Percentiles rank a stretch among this genome's conserved stretches.
Conservation (phyloP, 768 basidiomycete genomes). For the Lentinus brumalis region DNA sequence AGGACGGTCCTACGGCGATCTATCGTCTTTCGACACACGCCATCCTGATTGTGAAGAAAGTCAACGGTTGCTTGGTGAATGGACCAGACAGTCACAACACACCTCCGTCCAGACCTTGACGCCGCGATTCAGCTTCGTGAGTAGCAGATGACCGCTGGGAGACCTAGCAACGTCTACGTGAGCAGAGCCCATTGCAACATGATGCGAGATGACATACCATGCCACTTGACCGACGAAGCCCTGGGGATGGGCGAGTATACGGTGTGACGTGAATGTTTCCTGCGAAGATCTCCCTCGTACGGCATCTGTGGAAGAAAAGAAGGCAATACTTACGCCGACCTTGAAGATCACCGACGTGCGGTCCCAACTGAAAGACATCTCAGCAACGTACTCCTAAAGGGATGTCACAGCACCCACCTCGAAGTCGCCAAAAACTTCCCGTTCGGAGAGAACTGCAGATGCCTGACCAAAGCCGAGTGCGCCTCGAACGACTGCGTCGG, state of each 20-base stretch:
- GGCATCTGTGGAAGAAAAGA: not conserved
- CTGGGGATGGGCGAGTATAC: slow-evolving; percentile 64
- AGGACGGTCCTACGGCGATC: slow-evolving; percentile 57
- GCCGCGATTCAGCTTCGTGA: slow-evolving; percentile 65
- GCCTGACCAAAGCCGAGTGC: slow-evolving; percentile 68
- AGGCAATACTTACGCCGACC: slow-evolving; percentile 52
- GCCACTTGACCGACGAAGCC: slow-evolving; percentile 80
- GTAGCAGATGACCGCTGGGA: slow-evolving; percentile 57
- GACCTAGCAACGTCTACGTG: slow-evolving; percentile 33
- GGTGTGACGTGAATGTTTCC: slow-evolving; percentile 62
- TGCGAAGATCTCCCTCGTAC: slow-evolving; percentile 21
- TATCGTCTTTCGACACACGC: slow-evolving; percentile 68
- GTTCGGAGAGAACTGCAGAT: slow-evolving; percentile 77
- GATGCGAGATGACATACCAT: slow-evolving; percentile 43
- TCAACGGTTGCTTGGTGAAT: too few relatives aligned
- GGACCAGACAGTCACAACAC: slow-evolving; percentile 5
- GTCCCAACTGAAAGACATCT: slow-evolving; percentile 55
- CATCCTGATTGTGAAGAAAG: slow-evolving; percentile 46
- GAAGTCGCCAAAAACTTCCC: slow-evolving; percentile 75
- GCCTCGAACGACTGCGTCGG: slow-evolving; percentile 62
- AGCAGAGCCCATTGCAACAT: not conserved
- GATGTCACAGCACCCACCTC: slow-evolving; percentile 42
- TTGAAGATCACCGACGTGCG: slow-evolving; percentile 67
- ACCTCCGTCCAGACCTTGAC: slow-evolving; percentile 78
- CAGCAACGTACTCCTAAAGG: slow-evolving; percentile 5